Percentiles rank a stretch among this genome's conserved stretches.
Conservation (phyloP, 108 stramenopile species). For the Nannochloropsis salina region DNA sequence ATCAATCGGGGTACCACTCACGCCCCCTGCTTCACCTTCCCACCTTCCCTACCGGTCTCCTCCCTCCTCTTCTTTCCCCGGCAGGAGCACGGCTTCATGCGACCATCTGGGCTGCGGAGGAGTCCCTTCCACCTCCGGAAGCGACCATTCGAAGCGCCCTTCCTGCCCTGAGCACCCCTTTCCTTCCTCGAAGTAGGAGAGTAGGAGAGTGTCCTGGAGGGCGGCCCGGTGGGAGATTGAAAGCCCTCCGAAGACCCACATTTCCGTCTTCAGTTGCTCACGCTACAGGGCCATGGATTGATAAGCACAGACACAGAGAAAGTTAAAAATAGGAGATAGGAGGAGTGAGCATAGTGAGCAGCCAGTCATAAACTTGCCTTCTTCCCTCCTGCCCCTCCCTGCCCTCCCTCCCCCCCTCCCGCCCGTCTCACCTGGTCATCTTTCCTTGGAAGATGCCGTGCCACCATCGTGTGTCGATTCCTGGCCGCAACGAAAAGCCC, state of each 20-base stretch:
- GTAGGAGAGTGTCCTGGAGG: neutral
- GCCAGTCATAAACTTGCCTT: no score
- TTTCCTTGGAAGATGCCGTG: neutral
- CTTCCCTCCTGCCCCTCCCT: no score
- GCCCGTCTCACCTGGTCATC: neutral
- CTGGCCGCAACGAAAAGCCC: neutral
- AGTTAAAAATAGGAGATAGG: no score
- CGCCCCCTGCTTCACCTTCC: neutral
- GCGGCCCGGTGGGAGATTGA: neutral
- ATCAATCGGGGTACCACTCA: neutral
- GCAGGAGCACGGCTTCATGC: conserved; percentile 28
- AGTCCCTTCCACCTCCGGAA: conserved; percentile 26
- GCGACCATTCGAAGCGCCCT: conserved; percentile 26
- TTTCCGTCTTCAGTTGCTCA: neutral
- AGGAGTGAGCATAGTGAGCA: no score
- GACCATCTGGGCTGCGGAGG: conserved; percentile 22
- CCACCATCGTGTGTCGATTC: neutral
- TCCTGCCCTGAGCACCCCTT: neutral
- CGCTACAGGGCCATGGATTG: no score
- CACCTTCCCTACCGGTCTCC: neutral
- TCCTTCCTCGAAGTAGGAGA: neutral
- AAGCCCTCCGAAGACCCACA: neutral
- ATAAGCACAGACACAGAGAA: no score
- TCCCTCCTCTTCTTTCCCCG: conserved; percentile 21
- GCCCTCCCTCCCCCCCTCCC: conserved; percentile 28